phyloP scores from a whole-genome alignment of 2,329 filamentous ascomycete genomes.

The Arthrobotrys sphaeroides region DNA sequence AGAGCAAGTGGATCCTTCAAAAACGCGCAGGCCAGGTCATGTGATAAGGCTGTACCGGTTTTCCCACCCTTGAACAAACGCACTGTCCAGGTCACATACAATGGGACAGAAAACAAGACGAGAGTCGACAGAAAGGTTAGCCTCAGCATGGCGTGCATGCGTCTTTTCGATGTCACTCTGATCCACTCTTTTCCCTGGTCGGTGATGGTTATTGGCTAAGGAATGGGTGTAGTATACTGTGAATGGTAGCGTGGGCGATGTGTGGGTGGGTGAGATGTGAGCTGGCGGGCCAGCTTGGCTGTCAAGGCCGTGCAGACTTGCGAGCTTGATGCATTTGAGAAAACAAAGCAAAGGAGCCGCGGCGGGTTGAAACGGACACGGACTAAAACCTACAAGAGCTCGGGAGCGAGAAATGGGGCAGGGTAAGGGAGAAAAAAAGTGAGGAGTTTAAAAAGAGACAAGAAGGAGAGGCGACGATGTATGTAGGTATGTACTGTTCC shows the following conservation, averaged over 20 bases:
- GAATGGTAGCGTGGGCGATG: neutral
- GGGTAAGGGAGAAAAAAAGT: neutral
- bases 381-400: neutral
- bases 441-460: neutral
- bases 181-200: too few relatives aligned
- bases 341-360: slow-evolving; percentile 24
- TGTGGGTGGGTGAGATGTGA: slow-evolving; percentile 17
- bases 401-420: slow-evolving; percentile 1
- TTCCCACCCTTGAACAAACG: too few relatives aligned
- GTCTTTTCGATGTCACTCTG: too few relatives aligned
- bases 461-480: neutral
- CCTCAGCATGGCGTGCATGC: too few relatives aligned
- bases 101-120: too few relatives aligned
- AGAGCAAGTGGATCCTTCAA: slow-evolving; percentile 9
- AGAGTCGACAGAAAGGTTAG: too few relatives aligned
- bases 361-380: neutral
- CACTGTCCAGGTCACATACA: neutral
- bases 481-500: too few relatives aligned
- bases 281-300: slow-evolving; percentile 6
- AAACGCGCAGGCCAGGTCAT: neutral
- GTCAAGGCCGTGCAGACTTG: slow-evolving; percentile 7
- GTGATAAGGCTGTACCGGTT: slow-evolving; percentile 10
- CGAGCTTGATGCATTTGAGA: slow-evolving; percentile 13
- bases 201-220: too few relatives aligned
- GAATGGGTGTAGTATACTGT: too few relatives aligned